Base-by-base conservation (phyloP, 2,329 filamentous ascomycete species). In the Lecanosticta acicola region DNA sequence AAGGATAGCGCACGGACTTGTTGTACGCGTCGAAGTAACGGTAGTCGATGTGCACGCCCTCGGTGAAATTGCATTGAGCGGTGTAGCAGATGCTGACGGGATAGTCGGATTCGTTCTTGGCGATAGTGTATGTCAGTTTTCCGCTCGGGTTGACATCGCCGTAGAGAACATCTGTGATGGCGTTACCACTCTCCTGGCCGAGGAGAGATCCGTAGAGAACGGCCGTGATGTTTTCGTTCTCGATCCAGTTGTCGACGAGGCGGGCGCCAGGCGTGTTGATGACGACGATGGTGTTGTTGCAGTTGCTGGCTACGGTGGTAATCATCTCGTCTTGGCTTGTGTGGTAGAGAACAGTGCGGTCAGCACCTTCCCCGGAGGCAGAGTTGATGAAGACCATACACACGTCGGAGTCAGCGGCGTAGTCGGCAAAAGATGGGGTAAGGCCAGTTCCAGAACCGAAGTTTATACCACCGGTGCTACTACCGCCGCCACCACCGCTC, bases 21-120 rank as follows among this genome's bases (percentile, higher is more conserved):
- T 65, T 65, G 26, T 63, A 54, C 43, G 65, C 58, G 49, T 70
- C 66, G 48, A 73, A 72, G 32, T 60, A 55, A 29, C 68, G 62
- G 57, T 73, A 73, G 49, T 73, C 70, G 50, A 71, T 66, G 49
- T 66, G 64, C 2, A 71, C 53, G 26, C 68, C 66, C 59, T 70
- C 70, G 26, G 55, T 50, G 49, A 59, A 64, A 39, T 61, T 53
- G 36, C 65, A 66, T 48, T 73, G 68, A 61, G 67, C 68, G 0
- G 65, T 66, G 46, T 63, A 48, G 64, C 83, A 87, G 64, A 83
- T 77, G 66, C 78, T 85, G 0, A 83, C 79, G 1, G 84, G 84
- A 34, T 63, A 59, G 36, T 64, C 60, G 14, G 38, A 43, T 18
- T 53, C 59, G 20, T 56, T 57, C 49, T 59, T 62, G 11, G 58